Evolutionary conservation across 2,329 filamentous ascomycete genomes (phyloP).

Genomic region (Mycogone perniciosa): DNA sequence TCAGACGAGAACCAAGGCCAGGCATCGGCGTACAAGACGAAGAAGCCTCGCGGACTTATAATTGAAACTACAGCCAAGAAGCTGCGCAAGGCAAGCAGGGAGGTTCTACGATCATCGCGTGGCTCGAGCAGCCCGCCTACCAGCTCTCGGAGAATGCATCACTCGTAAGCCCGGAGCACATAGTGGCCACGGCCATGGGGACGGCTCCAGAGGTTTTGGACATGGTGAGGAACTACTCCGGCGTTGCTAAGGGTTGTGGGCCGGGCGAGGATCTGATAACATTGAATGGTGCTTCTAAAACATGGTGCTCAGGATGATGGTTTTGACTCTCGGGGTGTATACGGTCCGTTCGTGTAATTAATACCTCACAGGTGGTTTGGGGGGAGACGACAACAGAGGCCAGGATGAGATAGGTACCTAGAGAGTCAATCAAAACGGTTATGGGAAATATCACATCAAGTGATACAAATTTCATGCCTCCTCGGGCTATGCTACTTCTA

Average conservation of each 20-base stretch:
- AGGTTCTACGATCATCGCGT: conserved; percentile 14
- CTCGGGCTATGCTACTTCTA: background rate
- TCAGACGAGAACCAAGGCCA: background rate
- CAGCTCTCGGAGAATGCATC: background rate
- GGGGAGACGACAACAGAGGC: too few species aligned
- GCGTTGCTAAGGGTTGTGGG: background rate
- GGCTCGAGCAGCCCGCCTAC: conserved; percentile 12
- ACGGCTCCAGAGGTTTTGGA: background rate
- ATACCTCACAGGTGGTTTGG: too few species aligned
- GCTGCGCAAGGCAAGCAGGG: conserved; percentile 18
- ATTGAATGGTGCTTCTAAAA: too few species aligned
- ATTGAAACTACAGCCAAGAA: conserved; percentile 19
- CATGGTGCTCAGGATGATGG: too few species aligned
- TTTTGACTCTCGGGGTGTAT: too few species aligned
- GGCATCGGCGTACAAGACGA: conserved; percentile 17
- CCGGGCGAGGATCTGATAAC: too few species aligned
- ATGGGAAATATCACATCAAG: too few species aligned
- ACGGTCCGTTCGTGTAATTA: too few species aligned
- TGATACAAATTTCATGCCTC: background rate
- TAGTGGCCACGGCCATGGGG: conserved; percentile 1
- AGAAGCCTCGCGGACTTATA: conserved; percentile 20
- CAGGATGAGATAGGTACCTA: too few species aligned
- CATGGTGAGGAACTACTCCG: background rate
- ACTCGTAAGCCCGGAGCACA: background rate
- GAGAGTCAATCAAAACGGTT: too few species aligned